A percentile compares a stretch with the other conserved stretches of the same genome.
phyloP scores from a whole-genome alignment of 2,329 filamentous ascomycete genomes.

The Thelonectria rubi region DNA sequence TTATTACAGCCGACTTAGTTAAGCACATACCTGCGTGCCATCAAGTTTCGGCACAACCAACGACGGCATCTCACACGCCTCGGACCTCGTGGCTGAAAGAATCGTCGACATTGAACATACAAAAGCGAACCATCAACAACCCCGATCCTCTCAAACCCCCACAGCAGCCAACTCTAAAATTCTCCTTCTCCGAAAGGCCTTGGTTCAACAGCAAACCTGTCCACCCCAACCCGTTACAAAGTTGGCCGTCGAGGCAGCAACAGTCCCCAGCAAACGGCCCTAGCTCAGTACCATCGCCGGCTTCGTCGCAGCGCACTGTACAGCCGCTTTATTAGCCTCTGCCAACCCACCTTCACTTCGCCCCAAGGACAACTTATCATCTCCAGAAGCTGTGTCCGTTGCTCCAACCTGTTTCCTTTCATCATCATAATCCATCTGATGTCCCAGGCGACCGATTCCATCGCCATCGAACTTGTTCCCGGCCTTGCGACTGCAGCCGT shows the following conservation, averaged over 20 bases:
- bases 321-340: conserved; percentile 37
- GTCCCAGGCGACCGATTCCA: conserved; percentile 24
- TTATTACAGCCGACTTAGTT: conserved; percentile 10
- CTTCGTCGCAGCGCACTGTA: conserved; percentile 40
- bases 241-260: conserved; percentile 13
- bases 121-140: conserved; percentile 18
- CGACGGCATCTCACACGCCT: neutral
- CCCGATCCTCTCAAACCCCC: neutral
- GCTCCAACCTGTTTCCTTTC: conserved; percentile 37
- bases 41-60: conserved; percentile 1
- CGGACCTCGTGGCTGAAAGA: conserved; percentile 5
- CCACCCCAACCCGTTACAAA: conserved; percentile 8
- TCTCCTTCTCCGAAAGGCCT: conserved; percentile 1
- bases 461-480: conserved; percentile 14
- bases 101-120: neutral
- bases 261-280: conserved; percentile 3
- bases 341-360: conserved; percentile 42
- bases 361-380: conserved; percentile 43
- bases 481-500: conserved; percentile 27
- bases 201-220: conserved; percentile 3
- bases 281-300: conserved; percentile 19
- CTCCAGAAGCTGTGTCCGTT: conserved; percentile 35
- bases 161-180: conserved; percentile 21
- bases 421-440: conserved; percentile 32
- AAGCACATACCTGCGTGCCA: conserved; percentile 6